Evolutionary conservation across 495 filamentous ascomycete species (phyloP).

Genomic region (Halenospora varia): DNA sequence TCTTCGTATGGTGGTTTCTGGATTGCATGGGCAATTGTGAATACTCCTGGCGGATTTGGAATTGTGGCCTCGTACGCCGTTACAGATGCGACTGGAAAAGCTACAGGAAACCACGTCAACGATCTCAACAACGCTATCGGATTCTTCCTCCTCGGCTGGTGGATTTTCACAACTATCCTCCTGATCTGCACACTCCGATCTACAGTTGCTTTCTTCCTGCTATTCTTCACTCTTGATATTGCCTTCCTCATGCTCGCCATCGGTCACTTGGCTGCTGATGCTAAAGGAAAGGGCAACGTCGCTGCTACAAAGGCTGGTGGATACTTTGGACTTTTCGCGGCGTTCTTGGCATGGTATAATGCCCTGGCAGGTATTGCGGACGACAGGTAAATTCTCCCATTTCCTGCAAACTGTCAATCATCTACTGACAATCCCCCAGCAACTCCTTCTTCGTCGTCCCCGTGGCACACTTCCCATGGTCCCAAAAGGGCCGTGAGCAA

Average conservation of each 20-base stretch:
- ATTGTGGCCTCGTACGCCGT: constrained; percentile 46
- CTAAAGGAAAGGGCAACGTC: constrained; percentile 39
- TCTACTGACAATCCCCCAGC: constrained; percentile 27
- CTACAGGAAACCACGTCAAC: constrained; percentile 17
- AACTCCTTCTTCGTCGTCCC: constrained; percentile 93
- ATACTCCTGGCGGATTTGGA: constrained; percentile 72
- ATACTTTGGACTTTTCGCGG: constrained; percentile 78
- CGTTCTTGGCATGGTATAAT: constrained; percentile 95
- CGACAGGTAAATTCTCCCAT: constrained; percentile 25
- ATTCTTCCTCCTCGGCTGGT: constrained; percentile 85
- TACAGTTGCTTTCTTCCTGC: constrained; percentile 88
- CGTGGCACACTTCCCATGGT: constrained; percentile 96
- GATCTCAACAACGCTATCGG: constrained; percentile 56
- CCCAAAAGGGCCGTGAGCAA: constrained; percentile 67
- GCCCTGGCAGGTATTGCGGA: constrained; percentile 92
- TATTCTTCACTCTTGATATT: constrained; percentile 93
- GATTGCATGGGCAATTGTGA: constrained; percentile 82
- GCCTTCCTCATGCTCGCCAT: constrained; percentile 86
- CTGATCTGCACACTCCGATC: constrained; percentile 87
- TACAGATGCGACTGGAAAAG: constrained; percentile 12
- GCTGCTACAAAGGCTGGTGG: constrained; percentile 71
- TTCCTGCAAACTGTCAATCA: not conserved
- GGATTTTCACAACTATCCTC: constrained; percentile 91
- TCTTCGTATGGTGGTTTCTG: constrained; percentile 98
- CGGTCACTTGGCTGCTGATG: constrained; percentile 54